Percentiles rank a stretch among this genome's conserved stretches.
Conservation (phyloP, 2,329 filamentous ascomycete genomes). For the Aspergillus pseudoglaucus region DNA sequence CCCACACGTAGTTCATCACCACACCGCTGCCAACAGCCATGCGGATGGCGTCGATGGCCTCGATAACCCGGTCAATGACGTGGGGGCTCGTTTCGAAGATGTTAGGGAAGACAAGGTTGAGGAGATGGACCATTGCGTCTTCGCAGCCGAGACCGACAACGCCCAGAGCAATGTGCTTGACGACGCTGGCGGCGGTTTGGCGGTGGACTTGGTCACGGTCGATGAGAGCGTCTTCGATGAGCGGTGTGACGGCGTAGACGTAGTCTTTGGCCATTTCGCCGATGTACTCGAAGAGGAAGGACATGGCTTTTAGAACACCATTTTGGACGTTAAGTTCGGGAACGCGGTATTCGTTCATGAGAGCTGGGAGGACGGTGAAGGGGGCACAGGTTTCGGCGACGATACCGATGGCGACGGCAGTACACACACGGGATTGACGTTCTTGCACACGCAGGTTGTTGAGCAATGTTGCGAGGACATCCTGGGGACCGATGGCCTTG, state of each 20-base stretch:
- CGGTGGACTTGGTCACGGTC: conserved; percentile 97
- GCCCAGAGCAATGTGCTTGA: conserved; percentile 95
- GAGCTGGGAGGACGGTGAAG: conserved; percentile 93
- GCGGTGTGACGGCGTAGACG: conserved; percentile 92
- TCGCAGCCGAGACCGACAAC: conserved; percentile 97
- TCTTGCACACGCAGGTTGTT: conserved; percentile 97
- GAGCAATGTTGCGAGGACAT: conserved; percentile 88
- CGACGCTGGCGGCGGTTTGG: conserved; percentile 90
- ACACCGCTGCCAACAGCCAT: conserved; percentile 88
- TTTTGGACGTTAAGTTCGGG: conserved; percentile 98
- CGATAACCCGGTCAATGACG: conserved; percentile 95
- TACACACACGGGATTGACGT: conserved; percentile 96
- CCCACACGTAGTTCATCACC: conserved; percentile 98
- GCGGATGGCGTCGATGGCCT: conserved; percentile 92
- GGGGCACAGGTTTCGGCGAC: conserved; percentile 97
- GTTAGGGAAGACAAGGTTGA: conserved; percentile 94
- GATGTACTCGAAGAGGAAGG: conserved; percentile 98
- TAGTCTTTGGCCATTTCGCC: conserved; percentile 99
- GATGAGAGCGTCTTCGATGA: conserved; percentile 94
- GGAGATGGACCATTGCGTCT: conserved; percentile 95
- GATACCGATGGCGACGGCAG: conserved; percentile 95
- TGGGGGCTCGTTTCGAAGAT: conserved; percentile 96
- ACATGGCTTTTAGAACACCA: conserved; percentile 92
- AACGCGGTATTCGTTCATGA: conserved; percentile 99
- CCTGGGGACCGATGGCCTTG: conserved; percentile 96